phyloP scores from a whole-genome alignment of 257 asterid genomes.

The Osmanthus fragrans region DNA sequence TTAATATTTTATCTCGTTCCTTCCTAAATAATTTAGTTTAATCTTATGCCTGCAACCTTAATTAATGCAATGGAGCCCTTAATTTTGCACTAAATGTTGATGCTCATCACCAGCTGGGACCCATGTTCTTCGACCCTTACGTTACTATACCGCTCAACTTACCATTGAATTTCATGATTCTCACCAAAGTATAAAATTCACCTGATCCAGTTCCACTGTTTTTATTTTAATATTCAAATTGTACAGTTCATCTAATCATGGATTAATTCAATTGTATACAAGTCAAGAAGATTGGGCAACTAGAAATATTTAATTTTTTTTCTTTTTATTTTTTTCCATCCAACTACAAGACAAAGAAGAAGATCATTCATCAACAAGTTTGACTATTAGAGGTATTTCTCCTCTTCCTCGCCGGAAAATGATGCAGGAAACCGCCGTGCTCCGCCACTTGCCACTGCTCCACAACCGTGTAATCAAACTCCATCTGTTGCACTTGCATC shows the following conservation, averaged over 20 bases:
- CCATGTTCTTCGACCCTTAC: background rate
- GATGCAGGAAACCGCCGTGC: slow-evolving; percentile 39
- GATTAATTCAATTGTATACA: background rate
- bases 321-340: background rate
- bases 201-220: background rate
- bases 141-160: background rate
- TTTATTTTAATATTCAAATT: background rate
- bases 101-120: background rate
- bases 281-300: background rate
- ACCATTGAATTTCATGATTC: background rate
- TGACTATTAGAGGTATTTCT: slow-evolving; percentile 61
- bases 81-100: too few relatives aligned
- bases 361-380: slow-evolving; percentile 42
- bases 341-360: slow-evolving; percentile 39
- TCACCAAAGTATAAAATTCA: too few relatives aligned
- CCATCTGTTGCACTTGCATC: slow-evolving; percentile 34
- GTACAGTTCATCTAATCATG: background rate
- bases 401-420: slow-evolving; percentile 69
- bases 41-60: background rate
- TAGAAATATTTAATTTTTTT: background rate
- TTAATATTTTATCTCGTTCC: too few relatives aligned
- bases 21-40: too few relatives aligned
- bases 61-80: too few relatives aligned
- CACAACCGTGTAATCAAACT: slow-evolving; percentile 34
- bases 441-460: slow-evolving; percentile 58